phyloP scores from a whole-genome alignment of 2,329 filamentous ascomycete species.

The Hortaea sp. region DNA sequence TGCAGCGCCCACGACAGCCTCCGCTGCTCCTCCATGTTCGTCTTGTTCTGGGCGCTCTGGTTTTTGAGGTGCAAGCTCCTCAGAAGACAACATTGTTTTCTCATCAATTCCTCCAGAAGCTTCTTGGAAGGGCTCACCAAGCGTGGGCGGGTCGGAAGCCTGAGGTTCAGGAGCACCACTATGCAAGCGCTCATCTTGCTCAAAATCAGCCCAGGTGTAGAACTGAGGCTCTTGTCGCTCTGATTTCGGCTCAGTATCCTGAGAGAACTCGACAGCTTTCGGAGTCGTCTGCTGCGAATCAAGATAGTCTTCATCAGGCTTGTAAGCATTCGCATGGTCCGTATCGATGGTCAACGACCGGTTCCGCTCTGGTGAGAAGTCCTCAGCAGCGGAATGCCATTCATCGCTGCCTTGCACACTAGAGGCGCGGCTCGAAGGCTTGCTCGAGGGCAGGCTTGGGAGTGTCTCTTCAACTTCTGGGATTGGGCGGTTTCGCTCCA shows the following conservation, averaged over 20 bases:
- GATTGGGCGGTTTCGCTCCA: constrained; percentile 52
- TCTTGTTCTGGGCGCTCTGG: constrained; percentile 2
- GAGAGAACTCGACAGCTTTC: constrained; percentile 45
- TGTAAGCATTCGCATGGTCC: constrained; percentile 11
- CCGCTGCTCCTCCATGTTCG: constrained; percentile 1
- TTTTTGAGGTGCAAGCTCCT: background rate
- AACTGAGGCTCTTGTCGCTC: constrained; percentile 24
- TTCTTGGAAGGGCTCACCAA: background rate
- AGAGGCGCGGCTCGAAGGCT: constrained; percentile 31
- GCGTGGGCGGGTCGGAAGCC: background rate
- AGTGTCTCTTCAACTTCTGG: constrained; percentile 35
- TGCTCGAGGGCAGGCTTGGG: constrained; percentile 43
- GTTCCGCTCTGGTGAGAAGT: constrained; percentile 12
- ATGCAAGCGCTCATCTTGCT: constrained; percentile 22
- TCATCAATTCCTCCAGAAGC: background rate
- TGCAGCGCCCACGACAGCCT: constrained; percentile 15
- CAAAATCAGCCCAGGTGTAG: constrained; percentile 29
- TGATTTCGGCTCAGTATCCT: constrained; percentile 13
- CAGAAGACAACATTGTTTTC: background rate
- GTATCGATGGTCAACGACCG: constrained; percentile 16
- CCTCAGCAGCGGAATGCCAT: constrained; percentile 35
- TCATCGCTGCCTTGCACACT: constrained; percentile 31
- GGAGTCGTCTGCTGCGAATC: constrained; percentile 61
- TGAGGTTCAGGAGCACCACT: background rate
- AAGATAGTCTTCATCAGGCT: constrained; percentile 35